These are phyloP conservation scores for Meyerozyma athensensis DNA, from an alignment of 1,139 yeast species.

Conservation along the genomic window DNA sequence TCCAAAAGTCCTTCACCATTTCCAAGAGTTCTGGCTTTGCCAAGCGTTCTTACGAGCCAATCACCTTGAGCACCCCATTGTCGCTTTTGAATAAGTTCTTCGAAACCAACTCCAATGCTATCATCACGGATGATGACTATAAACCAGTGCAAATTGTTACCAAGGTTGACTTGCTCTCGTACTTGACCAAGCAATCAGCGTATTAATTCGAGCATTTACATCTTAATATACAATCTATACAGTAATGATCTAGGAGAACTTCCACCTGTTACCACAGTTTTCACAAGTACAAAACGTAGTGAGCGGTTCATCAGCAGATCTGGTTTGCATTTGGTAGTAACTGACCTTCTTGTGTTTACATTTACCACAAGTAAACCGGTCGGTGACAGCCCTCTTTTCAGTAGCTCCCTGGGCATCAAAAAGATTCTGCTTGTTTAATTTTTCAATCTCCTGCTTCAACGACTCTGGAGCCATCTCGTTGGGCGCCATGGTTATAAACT, in stretches of 20 bases:
- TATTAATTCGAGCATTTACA: conserved; percentile 6
- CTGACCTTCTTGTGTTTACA: conserved; percentile 96
- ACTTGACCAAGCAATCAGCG: conserved; percentile 41
- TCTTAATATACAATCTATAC: conserved; percentile 1
- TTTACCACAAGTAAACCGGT: conserved; percentile 94
- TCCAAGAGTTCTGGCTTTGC: conserved; percentile 56
- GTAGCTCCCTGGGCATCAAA: conserved; percentile 99
- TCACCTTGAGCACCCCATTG: conserved; percentile 66
- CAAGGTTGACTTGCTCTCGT: conserved; percentile 78
- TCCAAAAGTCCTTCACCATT: conserved; percentile 63
- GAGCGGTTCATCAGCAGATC: conserved; percentile 98
- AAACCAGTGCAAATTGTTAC: conserved; percentile 84
- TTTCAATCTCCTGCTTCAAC: conserved; percentile 78
- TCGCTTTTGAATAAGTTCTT: conserved; percentile 71
- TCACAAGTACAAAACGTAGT: conserved; percentile 98
- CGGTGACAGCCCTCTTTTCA: conserved; percentile 92
- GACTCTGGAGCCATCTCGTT: conserved; percentile 93
- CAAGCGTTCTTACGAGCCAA: conserved; percentile 62
- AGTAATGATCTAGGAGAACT: conserved; percentile 52
- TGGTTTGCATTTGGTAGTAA: conserved; percentile 94
- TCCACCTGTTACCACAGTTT: conserved; percentile 97
- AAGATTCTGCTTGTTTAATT: conserved; percentile 80
- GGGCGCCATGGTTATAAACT: conserved; percentile 76
- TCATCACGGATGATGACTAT: conserved; percentile 67
- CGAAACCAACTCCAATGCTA: conserved; percentile 83